Base-by-base conservation (phyloP, 2,329 filamentous ascomycete genomes). In the Pestalotiopsis sp. region DNA sequence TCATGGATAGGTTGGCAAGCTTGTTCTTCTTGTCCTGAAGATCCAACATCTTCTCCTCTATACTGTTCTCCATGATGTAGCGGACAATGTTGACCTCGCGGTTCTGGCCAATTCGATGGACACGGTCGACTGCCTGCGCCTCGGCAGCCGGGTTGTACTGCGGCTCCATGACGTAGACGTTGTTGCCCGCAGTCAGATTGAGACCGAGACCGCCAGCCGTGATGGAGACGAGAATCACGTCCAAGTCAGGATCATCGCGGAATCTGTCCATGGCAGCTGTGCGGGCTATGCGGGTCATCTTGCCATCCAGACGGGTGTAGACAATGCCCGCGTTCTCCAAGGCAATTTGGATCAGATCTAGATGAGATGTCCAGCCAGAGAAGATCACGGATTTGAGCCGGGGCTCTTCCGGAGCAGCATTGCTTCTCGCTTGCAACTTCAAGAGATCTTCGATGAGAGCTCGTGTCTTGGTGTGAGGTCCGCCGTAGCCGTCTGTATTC, bases 141-240 rank as follows among this genome's bases (percentile, higher is more conserved):
- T 99, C 95, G 0, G 94, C 94, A 0, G 94, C 94, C 0, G 96
- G 96, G 75, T 99, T 99, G 82, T 95, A 99, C 76, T 98, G 94
- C 4, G 96, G 96, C 78, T 99, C 96, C 95, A 99, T 98, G 74
- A 98, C 92, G 78, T 96, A 98, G 14, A 97, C 95, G 66, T 88
- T 92, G 76, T 90, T 96, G 39, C 91, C 95, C 0, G 92, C 85
- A 0, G 94, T 98, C 66, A 98, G 83, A 76, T 98, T 98, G 52
- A 98, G 89, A 14, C 95, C 95, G 17, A 98, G 87, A 20, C 96
- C 95, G 71, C 95, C 96, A 0, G 95, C 95, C 76, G 91, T 94
- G 79, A 98, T 97, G 10, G 94, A 97, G 14, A 97, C 94, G 10
- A 98, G 87, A 64, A 98, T 94, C 65, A 97, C 91, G 39, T 90